A percentile compares a stretch with the other conserved stretches of the same genome.
Evolutionary conservation across 148 eudicot genomes (phyloP).

Genomic region (Camellia japonica): DNA sequence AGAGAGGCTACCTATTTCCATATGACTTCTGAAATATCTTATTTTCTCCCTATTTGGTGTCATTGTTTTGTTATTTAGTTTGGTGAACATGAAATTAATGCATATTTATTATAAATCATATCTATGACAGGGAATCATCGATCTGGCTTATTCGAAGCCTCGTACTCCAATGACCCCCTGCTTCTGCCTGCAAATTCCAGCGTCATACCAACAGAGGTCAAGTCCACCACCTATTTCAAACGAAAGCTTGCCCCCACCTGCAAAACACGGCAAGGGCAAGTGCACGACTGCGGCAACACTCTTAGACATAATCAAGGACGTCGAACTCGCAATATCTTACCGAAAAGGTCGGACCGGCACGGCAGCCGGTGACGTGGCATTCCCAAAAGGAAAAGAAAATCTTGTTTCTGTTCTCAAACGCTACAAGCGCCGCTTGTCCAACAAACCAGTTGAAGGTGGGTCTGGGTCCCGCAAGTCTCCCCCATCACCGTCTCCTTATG

Average conservation of each 20-base stretch:
- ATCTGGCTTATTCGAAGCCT: slow-evolving; percentile 69
- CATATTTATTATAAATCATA: background rate
- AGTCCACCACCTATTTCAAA: slow-evolving; percentile 52
- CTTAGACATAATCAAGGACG: slow-evolving; percentile 73
- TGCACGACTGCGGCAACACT: slow-evolving; percentile 64
- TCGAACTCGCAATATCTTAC: slow-evolving; percentile 76
- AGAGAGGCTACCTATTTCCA: background rate
- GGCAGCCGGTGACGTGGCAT: slow-evolving; percentile 96
- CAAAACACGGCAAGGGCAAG: slow-evolving; percentile 67
- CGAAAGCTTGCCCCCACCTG: slow-evolving; percentile 67
- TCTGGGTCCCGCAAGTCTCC: slow-evolving; percentile 1
- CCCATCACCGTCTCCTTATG: background rate
- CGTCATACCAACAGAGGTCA: slow-evolving; percentile 50
- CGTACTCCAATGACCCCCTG: slow-evolving; percentile 66
- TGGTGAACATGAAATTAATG: background rate
- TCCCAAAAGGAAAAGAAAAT: slow-evolving; percentile 93
- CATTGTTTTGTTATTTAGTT: background rate
- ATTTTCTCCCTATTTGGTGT: background rate
- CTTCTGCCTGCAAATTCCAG: slow-evolving; percentile 85
- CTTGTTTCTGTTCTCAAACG: slow-evolving; percentile 91
- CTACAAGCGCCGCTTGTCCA: slow-evolving; percentile 81
- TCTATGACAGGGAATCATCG: slow-evolving; percentile 64
- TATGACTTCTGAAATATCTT: background rate
- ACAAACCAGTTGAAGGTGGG: slow-evolving; percentile 45
- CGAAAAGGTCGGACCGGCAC: slow-evolving; percentile 92